phyloP scores from a whole-genome alignment of 192 early-diverging fungal genomes.

The Entomortierella chlamydospora region DNA sequence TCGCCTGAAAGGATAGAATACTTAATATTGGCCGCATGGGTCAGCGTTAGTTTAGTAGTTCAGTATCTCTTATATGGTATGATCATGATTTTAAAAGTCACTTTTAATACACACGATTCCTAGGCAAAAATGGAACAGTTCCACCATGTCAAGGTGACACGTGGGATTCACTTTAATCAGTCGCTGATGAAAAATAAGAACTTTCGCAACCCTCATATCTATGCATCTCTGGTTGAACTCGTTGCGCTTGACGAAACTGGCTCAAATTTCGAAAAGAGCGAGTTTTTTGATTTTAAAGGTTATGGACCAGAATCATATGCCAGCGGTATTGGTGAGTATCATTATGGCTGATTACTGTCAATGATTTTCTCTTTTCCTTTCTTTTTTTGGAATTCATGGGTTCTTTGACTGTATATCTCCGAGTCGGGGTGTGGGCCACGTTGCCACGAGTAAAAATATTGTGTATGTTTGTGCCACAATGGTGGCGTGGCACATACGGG shows the following conservation, averaged over 20 bases:
- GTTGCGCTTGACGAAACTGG: conserved; percentile 85
- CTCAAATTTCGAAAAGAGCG: conserved; percentile 73
- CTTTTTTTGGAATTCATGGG: too few species aligned
- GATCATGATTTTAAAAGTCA: too few species aligned
- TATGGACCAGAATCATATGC: conserved; percentile 70
- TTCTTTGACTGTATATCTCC: too few species aligned
- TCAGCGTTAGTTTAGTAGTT: too few species aligned
- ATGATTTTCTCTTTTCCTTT: neutral
- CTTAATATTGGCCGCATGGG: neutral
- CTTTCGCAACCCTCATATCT: conserved; percentile 93
- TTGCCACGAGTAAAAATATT: too few species aligned
- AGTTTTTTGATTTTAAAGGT: conserved; percentile 78
- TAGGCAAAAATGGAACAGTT: conserved; percentile 85
- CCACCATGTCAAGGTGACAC: conserved; percentile 66
- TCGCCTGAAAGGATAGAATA: neutral
- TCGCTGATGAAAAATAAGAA: conserved; percentile 85
- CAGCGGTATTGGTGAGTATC: conserved; percentile 66
- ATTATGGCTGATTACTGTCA: too few species aligned
- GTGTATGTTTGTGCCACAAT: too few species aligned
- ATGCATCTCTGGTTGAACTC: conserved; percentile 87
- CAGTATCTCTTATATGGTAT: too few species aligned
- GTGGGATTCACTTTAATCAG: conserved; percentile 86
- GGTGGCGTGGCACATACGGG: too few species aligned
- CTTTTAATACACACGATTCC: neutral
- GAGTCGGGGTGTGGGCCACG: too few species aligned